Evolutionary conservation across 2,329 filamentous ascomycete genomes (phyloP).

Genomic region (Penicillium verrucosum): DNA sequence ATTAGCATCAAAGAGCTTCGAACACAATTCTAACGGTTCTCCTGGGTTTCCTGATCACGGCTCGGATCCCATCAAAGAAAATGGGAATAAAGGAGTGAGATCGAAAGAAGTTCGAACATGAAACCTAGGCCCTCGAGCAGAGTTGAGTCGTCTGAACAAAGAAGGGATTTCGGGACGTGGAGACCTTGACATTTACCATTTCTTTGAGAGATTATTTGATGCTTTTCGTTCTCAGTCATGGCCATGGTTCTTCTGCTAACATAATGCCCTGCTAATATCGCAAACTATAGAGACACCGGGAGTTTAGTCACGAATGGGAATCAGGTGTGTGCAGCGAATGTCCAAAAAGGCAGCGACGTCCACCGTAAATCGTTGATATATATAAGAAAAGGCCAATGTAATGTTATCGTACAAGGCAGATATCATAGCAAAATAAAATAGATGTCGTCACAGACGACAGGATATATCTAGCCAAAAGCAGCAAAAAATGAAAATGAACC

Average conservation of each 20-base stretch:
- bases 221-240: neutral
- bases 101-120: neutral
- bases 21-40: neutral
- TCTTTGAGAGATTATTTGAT: neutral
- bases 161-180: neutral
- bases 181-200: neutral
- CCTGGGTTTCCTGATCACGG: neutral
- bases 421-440: constrained; percentile 4
- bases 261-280: neutral
- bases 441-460: constrained; percentile 17
- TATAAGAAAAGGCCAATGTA: constrained; percentile 1
- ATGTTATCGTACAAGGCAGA: constrained; percentile 17
- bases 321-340: neutral
- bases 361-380: neutral
- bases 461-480: constrained; percentile 23
- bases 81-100: neutral
- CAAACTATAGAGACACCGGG: neutral
- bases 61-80: neutral
- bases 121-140: neutral
- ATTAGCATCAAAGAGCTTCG: neutral
- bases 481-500: neutral
- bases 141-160: neutral
- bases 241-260: neutral
- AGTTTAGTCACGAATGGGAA: neutral
- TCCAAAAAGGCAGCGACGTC: neutral